Conservation (phyloP, 2,329 filamentous ascomycete species). For the Apiospora phragmitis region DNA sequence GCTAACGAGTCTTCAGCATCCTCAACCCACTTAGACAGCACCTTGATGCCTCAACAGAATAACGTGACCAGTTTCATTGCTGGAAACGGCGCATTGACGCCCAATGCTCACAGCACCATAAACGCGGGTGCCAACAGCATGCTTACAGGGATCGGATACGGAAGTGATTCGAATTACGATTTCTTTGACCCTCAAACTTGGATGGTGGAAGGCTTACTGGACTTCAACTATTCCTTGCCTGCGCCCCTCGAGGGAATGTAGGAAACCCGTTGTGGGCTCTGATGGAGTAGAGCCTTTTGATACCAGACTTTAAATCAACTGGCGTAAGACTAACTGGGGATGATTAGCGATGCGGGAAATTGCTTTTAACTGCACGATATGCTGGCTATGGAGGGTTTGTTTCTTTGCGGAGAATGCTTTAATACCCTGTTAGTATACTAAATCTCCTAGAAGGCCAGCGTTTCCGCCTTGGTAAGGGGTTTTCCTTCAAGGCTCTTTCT, state of each 20-base stretch:
- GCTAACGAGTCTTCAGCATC: conserved; percentile 71
- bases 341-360: conserved; percentile 6
- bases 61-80: conserved; percentile 48
- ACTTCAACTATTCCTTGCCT: conserved; percentile 69
- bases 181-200: conserved; percentile 92
- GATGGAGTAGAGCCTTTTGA: background rate
- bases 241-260: conserved; percentile 55
- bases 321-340: background rate
- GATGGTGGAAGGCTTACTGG: conserved; percentile 85
- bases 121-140: conserved; percentile 42
- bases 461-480: background rate
- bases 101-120: conserved; percentile 46
- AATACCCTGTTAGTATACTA: conserved; percentile 10
- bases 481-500: background rate
- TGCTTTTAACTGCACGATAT: conserved; percentile 6
- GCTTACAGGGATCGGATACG: conserved; percentile 56
- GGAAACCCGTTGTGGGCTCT: background rate
- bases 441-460: background rate
- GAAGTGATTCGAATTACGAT: conserved; percentile 70
- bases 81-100: conserved; percentile 54
- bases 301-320: background rate
- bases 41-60: conserved; percentile 51
- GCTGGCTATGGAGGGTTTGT: background rate
- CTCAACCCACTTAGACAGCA: conserved; percentile 64
- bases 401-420: background rate